phyloP scores from a whole-genome alignment of 1,284 basidiomycete genomes.

The Blastosporella zonata region DNA sequence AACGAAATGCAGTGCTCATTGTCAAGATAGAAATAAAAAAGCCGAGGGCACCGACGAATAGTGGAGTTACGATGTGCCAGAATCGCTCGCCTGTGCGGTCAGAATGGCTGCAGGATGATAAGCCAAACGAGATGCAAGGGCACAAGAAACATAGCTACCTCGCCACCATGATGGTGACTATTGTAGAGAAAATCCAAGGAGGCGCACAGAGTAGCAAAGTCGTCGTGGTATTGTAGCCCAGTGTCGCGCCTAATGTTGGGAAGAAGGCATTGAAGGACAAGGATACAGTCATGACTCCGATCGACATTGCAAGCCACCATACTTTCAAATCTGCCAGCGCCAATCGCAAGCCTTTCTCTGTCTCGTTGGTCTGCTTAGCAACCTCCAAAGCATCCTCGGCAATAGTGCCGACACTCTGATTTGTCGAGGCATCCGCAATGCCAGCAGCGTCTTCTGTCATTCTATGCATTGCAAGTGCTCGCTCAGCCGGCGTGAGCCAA shows the following conservation, averaged over 20 bases:
- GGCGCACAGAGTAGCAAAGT: conserved; percentile 76
- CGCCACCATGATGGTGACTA: conserved; percentile 48
- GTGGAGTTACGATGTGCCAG: conserved; percentile 58
- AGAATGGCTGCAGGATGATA: conserved; percentile 45
- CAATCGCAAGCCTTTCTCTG: conserved; percentile 48
- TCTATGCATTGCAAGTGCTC: conserved; percentile 63
- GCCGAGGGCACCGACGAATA: conserved; percentile 57
- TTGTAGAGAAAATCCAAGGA: conserved; percentile 70
- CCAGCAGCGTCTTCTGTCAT: conserved; percentile 74
- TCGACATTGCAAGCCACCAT: conserved; percentile 58
- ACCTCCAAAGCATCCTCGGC: neutral
- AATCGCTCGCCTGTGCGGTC: conserved; percentile 63
- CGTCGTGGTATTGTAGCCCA: conserved; percentile 64
- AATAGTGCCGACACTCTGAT: neutral
- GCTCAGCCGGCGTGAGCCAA: conserved; percentile 64
- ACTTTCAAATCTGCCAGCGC: conserved; percentile 73
- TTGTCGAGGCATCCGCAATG: conserved; percentile 38
- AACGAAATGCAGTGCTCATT: conserved; percentile 65
- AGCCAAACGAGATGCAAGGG: neutral
- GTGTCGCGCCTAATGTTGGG: conserved; percentile 66
- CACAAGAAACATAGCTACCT: conserved; percentile 35
- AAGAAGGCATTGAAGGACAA: conserved; percentile 79
- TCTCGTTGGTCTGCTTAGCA: conserved; percentile 17
- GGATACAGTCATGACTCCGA: conserved; percentile 49
- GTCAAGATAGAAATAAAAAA: conserved; percentile 74